These are phyloP conservation scores for Pythium brachiatum DNA, from an alignment of 352 stramenopile genomes.

Conservation along the genomic window DNA sequence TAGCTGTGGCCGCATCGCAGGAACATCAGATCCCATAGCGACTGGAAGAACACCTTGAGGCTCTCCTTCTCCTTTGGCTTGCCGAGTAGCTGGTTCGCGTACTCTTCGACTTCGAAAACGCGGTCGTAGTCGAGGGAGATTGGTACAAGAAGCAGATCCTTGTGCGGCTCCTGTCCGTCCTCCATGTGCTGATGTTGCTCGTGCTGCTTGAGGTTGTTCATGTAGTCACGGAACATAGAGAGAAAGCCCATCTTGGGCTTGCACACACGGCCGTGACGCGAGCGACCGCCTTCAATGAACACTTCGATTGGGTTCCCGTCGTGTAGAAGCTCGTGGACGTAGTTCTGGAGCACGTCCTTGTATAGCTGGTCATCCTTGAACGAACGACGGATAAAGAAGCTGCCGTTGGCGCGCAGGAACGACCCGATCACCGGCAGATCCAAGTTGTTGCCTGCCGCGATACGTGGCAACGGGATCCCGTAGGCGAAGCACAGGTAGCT, in stretches of 20 bases:
- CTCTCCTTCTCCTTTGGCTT: constrained; percentile 85
- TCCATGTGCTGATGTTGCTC: constrained; percentile 4
- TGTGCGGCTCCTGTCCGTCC: constrained; percentile 10
- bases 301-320: constrained; percentile 86
- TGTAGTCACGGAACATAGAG: constrained; percentile 68
- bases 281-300: constrained; percentile 87
- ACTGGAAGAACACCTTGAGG: constrained; percentile 67
- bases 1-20: constrained; percentile 80
- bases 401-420: constrained; percentile 82
- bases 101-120: constrained; percentile 85
- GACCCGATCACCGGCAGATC: constrained; percentile 77
- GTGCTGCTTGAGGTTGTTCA: constrained; percentile 18
- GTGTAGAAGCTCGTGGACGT: constrained; percentile 77
- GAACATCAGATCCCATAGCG: constrained; percentile 70
- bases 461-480: constrained; percentile 79
- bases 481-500: constrained; percentile 90
- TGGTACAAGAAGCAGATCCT: constrained; percentile 67
- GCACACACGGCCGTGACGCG: constrained; percentile 71
- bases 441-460: constrained; percentile 87
- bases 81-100: constrained; percentile 83
- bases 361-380: constrained; percentile 73
- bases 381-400: constrained; percentile 89
- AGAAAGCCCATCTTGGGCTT: constrained; percentile 73
- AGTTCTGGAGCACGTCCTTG: constrained; percentile 83
- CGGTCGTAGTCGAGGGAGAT: constrained; percentile 90